These are phyloP conservation scores for Juncus effusus DNA, from an alignment of 176 grass and related monocot species.

Conservation along the genomic window DNA sequence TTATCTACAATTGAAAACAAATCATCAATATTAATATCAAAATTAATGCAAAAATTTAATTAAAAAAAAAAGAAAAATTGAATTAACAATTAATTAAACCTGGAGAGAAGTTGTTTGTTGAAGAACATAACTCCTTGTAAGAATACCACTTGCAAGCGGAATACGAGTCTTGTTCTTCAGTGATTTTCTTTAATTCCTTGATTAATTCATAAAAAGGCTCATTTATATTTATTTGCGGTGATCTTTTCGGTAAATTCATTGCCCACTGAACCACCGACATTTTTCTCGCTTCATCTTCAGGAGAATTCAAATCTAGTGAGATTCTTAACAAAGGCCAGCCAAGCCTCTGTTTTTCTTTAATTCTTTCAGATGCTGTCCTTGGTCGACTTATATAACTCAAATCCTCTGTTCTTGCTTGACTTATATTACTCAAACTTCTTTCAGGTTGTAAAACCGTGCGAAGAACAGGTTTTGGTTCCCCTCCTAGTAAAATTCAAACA, in stretches of 20 bases:
- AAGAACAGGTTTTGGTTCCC: constrained; percentile 55
- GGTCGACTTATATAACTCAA: too few species aligned
- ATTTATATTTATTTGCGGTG: constrained; percentile 7
- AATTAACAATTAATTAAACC: constrained; percentile 29
- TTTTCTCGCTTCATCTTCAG: constrained; percentile 40
- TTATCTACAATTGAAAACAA: constrained; percentile 42
- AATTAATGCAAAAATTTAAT: background rate
- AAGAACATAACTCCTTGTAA: constrained; percentile 73
- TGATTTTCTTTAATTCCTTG: constrained; percentile 43
- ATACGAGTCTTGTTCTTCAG: constrained; percentile 34
- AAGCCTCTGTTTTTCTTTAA: constrained; percentile 40
- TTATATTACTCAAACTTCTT: too few species aligned
- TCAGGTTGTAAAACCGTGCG: constrained; percentile 64
- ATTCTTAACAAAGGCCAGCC: constrained; percentile 85
- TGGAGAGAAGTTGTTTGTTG: constrained; percentile 77
- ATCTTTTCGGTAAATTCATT: constrained; percentile 75
- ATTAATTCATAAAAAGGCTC: constrained; percentile 32
- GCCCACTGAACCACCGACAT: constrained; percentile 93
- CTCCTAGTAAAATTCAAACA: constrained; percentile 30
- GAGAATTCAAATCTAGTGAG: background rate
- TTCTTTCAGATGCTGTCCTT: background rate
- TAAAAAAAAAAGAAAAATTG: background rate
- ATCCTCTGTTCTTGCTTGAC: too few species aligned
- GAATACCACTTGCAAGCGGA: constrained; percentile 78
- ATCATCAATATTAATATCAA: background rate